Conservation (phyloP, 805 yeast species). For the Candida ovalis region DNA sequence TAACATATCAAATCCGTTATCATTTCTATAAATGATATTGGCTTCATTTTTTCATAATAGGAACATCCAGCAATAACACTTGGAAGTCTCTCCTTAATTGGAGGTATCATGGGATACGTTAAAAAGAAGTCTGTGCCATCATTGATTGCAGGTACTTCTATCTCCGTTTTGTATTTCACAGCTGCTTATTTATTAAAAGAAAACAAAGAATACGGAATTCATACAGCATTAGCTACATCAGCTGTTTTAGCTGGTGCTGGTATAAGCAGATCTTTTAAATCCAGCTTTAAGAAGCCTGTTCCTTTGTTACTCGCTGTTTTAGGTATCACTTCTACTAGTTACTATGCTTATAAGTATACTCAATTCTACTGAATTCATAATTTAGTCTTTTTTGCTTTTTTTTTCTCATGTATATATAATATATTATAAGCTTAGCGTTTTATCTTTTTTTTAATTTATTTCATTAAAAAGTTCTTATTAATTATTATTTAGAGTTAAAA, state of each 20-base stretch:
- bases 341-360: conserved; percentile 71
- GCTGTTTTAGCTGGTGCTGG: conserved; percentile 66
- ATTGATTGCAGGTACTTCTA: conserved; percentile 66
- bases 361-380: conserved; percentile 48
- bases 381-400: background rate
- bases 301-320: conserved; percentile 62
- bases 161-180: conserved; percentile 57
- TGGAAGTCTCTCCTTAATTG: conserved; percentile 28
- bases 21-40: no score
- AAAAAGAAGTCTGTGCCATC: conserved; percentile 78
- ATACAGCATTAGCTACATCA: conserved; percentile 73
- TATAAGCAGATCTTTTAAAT: conserved; percentile 53
- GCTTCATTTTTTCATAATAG: no score
- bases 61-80: conserved; percentile 29
- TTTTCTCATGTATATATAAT: background rate
- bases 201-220: conserved; percentile 78
- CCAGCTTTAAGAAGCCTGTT: conserved; percentile 64
- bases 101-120: conserved; percentile 32
- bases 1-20: no score
- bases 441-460: background rate
- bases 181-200: conserved; percentile 72
- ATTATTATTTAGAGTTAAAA: background rate
- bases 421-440: background rate
- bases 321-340: conserved; percentile 61
- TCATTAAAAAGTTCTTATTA: background rate